Evolutionary conservation across 257 asterid species (phyloP), one percentile per base, ranked within the genome.

Genomic region (Capsicum rhomboideum): DNA sequence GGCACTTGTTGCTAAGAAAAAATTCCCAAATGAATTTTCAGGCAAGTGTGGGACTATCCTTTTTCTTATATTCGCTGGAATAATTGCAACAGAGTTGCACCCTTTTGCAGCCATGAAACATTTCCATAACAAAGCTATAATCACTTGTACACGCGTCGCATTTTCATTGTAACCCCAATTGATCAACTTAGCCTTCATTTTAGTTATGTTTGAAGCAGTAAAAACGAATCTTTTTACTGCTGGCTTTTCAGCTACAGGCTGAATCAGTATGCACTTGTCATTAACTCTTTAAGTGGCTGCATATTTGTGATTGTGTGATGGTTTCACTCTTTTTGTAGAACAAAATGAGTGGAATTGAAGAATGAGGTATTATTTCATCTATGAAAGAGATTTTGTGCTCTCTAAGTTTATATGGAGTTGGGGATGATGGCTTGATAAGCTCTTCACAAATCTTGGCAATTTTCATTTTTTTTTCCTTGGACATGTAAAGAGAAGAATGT

Each of bases 51-150:
- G 87, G 20, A 81, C 81, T 52, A 63, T 49, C 4, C 80, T 84
- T n/a, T 91, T 86, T 80, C 97, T 88, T 49, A 93, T 42, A 86
- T 90, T 92, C 14, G 91, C 91, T 0, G 97, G 95, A 23, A 90
- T 85, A 37, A 71, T 85, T 12, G 90, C 90, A 0, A 89, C 85
- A 0, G 96, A 90, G 8, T 12, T 31, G 21, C 53, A 78, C 1
- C 67, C 12, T 83, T 86, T 79, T 4, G 93, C 92, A 13, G 58
- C 87, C 64, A 79, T 53, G 79, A 90, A 85, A 10, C 86, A 89
- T 59, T 84, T 79, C 97, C 97, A 93, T 29, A 93, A 8, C 53
- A 90, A 85, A 0, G 92, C 92, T 0, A 90, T 80, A 6, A 93
- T n/a, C 6, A 87, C 89, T 88, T 90, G 90, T 0, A 93, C 91